Evolutionary conservation across 768 basidiomycete genomes (phyloP).

Genomic region (Boletus insuetus): DNA sequence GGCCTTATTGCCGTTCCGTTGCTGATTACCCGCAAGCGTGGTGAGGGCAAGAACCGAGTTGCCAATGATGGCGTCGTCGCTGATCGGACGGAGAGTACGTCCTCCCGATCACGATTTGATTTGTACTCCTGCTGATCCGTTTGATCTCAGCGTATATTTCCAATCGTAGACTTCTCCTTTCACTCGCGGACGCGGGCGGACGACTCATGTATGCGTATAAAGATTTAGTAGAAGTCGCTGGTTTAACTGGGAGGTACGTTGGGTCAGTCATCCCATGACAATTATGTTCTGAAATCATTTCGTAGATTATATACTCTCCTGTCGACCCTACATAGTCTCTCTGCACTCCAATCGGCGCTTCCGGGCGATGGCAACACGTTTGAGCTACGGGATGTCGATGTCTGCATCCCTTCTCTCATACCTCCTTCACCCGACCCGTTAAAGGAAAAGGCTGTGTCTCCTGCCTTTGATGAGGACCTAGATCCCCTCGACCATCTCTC

Average conservation of each 20-base stretch:
- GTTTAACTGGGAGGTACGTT: conserved; percentile 63
- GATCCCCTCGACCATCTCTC: conserved; percentile 16
- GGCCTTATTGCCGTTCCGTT: conserved; percentile 88
- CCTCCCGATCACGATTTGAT: background rate
- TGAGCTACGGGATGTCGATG: conserved; percentile 64
- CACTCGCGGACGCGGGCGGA: conserved; percentile 95
- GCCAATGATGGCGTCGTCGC: conserved; percentile 39
- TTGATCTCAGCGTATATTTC: conserved; percentile 74
- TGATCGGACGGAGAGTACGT: conserved; percentile 48
- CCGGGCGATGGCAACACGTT: conserved; percentile 42
- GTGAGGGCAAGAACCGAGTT: conserved; percentile 4
- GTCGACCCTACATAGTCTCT: conserved; percentile 78
- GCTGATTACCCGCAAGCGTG: conserved; percentile 55
- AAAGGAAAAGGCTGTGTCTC: conserved; percentile 1
- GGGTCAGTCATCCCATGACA: background rate
- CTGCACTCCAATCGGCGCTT: conserved; percentile 43
- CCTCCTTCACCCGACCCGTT: background rate
- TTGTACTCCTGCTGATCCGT: background rate
- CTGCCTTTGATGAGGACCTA: conserved; percentile 12
- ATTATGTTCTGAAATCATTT: background rate
- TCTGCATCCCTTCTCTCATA: conserved; percentile 51
- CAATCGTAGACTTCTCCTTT: conserved; percentile 84
- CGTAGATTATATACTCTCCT: conserved; percentile 79
- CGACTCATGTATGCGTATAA: conserved; percentile 97
- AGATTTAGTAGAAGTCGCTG: conserved; percentile 92